These are phyloP conservation scores for Penicillium palitans DNA, from an alignment of 2,329 filamentous ascomycete genomes.

Conservation along the genomic window DNA sequence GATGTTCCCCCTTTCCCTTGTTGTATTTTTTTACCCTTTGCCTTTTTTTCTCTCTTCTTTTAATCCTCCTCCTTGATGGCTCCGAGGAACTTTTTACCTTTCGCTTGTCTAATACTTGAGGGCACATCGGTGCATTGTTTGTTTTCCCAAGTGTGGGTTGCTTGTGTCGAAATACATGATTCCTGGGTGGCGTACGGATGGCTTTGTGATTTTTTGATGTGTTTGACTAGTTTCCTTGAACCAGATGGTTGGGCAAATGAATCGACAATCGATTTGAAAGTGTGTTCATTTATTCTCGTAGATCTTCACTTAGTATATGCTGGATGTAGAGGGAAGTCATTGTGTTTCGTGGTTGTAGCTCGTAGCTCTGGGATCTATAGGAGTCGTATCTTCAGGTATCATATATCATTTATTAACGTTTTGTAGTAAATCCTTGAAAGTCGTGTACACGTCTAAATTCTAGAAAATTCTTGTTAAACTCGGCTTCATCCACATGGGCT, in stretches of 20 bases:
- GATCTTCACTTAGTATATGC: neutral
- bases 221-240: slow-evolving; percentile 23
- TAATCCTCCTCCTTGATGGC: slow-evolving; percentile 17
- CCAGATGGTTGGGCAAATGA: slow-evolving; percentile 19
- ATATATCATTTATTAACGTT: neutral
- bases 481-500: slow-evolving; percentile 30
- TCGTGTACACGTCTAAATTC: neutral
- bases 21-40: slow-evolving; percentile 23
- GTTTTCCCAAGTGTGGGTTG: slow-evolving; percentile 18
- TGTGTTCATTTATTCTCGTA: neutral
- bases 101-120: slow-evolving; percentile 32
- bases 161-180: slow-evolving; percentile 26
- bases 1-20: slow-evolving; percentile 19
- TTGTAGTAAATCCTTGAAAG: neutral
- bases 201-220: slow-evolving; percentile 19
- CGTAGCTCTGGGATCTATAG: neutral
- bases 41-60: slow-evolving; percentile 12
- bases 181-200: slow-evolving; percentile 27
- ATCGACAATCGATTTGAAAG: slow-evolving; percentile 15
- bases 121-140: slow-evolving; percentile 23
- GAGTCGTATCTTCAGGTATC: neutral
- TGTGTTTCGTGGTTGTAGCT: too few species aligned
- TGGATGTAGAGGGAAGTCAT: neutral
- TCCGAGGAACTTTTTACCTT: slow-evolving; percentile 15
- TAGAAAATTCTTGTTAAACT: slow-evolving; percentile 30